Evolutionary conservation across 257 asterid genomes (phyloP).

Genomic region (Solanum chilense): DNA sequence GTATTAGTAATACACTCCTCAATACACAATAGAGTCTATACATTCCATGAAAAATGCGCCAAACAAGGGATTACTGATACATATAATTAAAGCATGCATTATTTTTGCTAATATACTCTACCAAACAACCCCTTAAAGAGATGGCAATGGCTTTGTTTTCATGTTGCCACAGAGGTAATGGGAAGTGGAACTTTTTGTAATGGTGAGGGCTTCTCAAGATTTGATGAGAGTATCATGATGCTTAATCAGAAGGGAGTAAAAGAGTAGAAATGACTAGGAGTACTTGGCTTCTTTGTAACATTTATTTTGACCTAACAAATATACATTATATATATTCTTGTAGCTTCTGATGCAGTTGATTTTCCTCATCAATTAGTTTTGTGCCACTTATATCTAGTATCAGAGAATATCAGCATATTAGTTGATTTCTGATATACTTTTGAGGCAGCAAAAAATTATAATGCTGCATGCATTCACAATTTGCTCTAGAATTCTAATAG

Average conservation of each 20-base stretch:
- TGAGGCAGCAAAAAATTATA: background rate
- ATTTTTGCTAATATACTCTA: no score
- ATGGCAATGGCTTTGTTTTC: conserved; percentile 41
- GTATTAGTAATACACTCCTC: no score
- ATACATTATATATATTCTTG: background rate
- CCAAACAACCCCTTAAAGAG: background rate
- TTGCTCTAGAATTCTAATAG: background rate
- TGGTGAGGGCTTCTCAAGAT: background rate
- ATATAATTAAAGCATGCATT: no score
- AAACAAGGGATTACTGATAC: no score
- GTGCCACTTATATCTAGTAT: background rate
- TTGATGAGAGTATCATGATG: background rate
- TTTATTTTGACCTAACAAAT: background rate
- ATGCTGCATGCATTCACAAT: background rate
- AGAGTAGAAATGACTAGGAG: background rate
- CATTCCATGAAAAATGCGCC: no score
- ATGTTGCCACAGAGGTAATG: conserved; percentile 88
- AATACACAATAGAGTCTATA: no score
- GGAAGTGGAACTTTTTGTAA: background rate
- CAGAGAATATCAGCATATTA: background rate
- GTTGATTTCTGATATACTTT: background rate
- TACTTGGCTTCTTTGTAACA: background rate
- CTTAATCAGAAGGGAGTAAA: background rate
- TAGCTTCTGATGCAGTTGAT: background rate
- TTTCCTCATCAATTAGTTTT: background rate